phyloP scores from a whole-genome alignment of 148 eudicot species.

The Limonium bicolor region DNA sequence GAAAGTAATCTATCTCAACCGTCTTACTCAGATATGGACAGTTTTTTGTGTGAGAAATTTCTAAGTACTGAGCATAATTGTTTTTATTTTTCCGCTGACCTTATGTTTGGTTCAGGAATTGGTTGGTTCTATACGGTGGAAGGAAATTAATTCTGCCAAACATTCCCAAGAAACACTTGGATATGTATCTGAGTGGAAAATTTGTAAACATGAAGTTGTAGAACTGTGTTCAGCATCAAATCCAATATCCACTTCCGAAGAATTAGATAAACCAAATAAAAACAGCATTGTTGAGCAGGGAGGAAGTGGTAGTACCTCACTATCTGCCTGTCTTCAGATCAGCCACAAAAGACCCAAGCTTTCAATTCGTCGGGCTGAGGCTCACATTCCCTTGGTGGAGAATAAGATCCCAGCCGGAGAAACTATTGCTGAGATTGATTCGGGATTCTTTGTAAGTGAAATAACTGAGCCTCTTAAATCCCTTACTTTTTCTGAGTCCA shows the following conservation, averaged over 20 bases:
- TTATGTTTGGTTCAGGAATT: conserved; percentile 43
- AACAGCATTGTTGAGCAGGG: conserved; percentile 12
- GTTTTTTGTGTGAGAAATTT: too few relatives aligned
- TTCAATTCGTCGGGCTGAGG: conserved; percentile 94
- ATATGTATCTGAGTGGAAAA: conserved; percentile 54
- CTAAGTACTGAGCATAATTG: too few relatives aligned
- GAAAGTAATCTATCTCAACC: too few relatives aligned
- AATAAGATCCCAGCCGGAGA: conserved; percentile 21
- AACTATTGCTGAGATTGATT: conserved; percentile 30
- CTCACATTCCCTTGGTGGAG: conserved; percentile 31
- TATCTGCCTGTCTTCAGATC: conserved; percentile 24
- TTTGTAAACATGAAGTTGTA: conserved; percentile 72
- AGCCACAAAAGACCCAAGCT: conserved; percentile 90
- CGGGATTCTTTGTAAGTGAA: conserved; percentile 30
- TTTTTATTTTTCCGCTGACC: not conserved
- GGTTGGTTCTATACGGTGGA: conserved; percentile 61
- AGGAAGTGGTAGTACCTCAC: conserved; percentile 19
- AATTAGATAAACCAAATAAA: conserved; percentile 17
- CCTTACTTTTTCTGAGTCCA: conserved; percentile 7
- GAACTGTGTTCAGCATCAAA: conserved; percentile 45
- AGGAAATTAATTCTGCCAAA: conserved; percentile 35
- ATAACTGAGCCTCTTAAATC: conserved; percentile 12
- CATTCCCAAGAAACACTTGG: conserved; percentile 32
- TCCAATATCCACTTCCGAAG: conserved; percentile 21
- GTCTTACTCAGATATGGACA: too few relatives aligned